phyloP scores from a whole-genome alignment of 768 basidiomycete genomes.

The Suillus plorans region DNA sequence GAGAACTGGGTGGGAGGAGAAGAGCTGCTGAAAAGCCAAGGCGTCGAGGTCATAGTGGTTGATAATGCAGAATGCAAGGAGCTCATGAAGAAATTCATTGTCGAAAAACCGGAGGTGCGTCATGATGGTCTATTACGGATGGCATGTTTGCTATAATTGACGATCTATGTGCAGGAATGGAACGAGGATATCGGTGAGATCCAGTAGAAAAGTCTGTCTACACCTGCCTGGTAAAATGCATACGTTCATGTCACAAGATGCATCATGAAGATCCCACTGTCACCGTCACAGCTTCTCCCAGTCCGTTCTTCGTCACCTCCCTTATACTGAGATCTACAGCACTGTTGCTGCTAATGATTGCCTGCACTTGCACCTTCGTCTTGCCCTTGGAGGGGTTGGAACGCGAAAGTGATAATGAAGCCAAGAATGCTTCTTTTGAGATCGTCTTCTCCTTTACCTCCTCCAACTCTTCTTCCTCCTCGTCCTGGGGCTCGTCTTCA shows the following conservation, averaged over 20 bases:
- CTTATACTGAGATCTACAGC: conserved; percentile 36
- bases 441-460: conserved; percentile 65
- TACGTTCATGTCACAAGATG: neutral
- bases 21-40: conserved; percentile 47
- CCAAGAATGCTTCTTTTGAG: conserved; percentile 52
- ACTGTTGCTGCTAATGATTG: conserved; percentile 35
- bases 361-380: conserved; percentile 50
- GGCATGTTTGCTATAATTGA: conserved; percentile 4
- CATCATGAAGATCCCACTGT: conserved; percentile 24
- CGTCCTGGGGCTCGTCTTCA: conserved; percentile 49
- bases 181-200: conserved; percentile 60
- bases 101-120: conserved; percentile 51
- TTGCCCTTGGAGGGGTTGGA: conserved; percentile 44
- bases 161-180: conserved; percentile 44
- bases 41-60: conserved; percentile 54
- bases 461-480: conserved; percentile 58
- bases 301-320: conserved; percentile 35
- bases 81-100: conserved; percentile 57
- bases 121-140: conserved; percentile 10
- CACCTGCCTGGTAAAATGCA: neutral
- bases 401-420: conserved; percentile 33
- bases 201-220: conserved; percentile 3
- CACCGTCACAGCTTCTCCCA: conserved; percentile 34
- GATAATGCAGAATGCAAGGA: conserved; percentile 50
- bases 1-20: conserved; percentile 53